These are phyloP conservation scores for Striga asiatica DNA, from an alignment of 257 asterid species.

Conservation along the genomic window DNA sequence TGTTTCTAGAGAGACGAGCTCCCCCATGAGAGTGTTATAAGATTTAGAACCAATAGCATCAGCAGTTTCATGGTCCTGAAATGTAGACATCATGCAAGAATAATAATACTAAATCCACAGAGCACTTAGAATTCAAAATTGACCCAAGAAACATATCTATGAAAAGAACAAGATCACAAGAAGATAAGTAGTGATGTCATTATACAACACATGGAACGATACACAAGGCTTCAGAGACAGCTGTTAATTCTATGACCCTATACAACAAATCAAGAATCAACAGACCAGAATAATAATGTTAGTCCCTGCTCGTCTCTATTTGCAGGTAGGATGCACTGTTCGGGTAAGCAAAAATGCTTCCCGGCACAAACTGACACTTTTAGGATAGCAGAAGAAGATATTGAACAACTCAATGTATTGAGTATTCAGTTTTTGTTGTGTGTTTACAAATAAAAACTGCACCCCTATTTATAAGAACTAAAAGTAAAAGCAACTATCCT, in stretches of 20 bases:
- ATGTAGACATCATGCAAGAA: conserved; percentile 16
- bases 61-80: conserved; percentile 68
- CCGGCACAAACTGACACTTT: too few species aligned
- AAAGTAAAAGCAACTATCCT: too few species aligned
- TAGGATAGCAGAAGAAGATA: too few species aligned
- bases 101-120: conserved; percentile 2
- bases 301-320: too few species aligned
- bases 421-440: too few species aligned
- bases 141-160: conserved; percentile 3
- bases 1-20: conserved; percentile 76
- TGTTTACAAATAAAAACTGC: too few species aligned
- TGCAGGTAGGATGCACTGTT: too few species aligned
- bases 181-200: conserved; percentile 1
- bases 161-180: not conserved
- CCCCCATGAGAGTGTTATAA: conserved; percentile 79
- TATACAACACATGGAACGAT: conserved; percentile 5
- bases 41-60: conserved; percentile 83
- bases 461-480: too few species aligned
- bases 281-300: not conserved
- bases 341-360: too few species aligned
- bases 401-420: too few species aligned
- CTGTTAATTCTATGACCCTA: conserved; percentile 7
- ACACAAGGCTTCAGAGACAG: too few species aligned
- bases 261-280: not conserved
- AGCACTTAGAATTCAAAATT: conserved; percentile 1